A percentile compares a stretch with the other conserved stretches of the same genome.
Conservation (phyloP, 2,329 filamentous ascomycete species). For the Phaeosphaeriaceae sp. region DNA sequence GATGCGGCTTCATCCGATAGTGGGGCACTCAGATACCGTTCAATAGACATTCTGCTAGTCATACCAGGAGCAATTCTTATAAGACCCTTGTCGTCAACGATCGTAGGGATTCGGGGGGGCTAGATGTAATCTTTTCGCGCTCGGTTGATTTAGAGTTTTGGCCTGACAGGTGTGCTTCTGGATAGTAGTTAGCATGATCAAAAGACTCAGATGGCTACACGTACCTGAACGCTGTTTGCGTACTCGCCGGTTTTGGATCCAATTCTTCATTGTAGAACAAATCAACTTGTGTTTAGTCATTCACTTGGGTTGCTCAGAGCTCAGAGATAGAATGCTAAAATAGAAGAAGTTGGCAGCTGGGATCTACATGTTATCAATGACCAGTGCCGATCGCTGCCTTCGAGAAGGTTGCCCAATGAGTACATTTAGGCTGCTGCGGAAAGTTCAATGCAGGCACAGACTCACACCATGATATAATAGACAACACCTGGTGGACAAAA, state of each 20-base stretch:
- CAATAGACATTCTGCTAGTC: conserved; percentile 31
- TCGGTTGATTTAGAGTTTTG: conserved; percentile 14
- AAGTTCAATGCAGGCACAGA: conserved; percentile 19
- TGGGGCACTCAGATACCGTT: conserved; percentile 33
- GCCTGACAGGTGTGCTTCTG: conserved; percentile 16
- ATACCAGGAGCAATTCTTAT: conserved; percentile 19
- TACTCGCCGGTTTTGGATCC: conserved; percentile 27
- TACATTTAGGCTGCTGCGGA: conserved; percentile 33
- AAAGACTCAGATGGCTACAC: background rate
- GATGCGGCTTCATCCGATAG: conserved; percentile 35
- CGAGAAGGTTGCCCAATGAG: conserved; percentile 7
- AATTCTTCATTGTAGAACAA: conserved; percentile 23
- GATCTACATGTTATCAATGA: background rate
- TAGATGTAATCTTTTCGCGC: background rate
- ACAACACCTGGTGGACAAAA: conserved; percentile 15
- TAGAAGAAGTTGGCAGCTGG: background rate
- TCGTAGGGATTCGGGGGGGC: background rate
- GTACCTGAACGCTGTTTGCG: conserved; percentile 28
- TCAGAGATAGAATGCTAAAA: background rate
- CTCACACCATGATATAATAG: conserved; percentile 10
- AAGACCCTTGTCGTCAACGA: conserved; percentile 7
- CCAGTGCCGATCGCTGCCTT: conserved; percentile 1
- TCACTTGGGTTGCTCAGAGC: background rate
- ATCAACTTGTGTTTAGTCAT: background rate
- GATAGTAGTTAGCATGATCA: conserved; percentile 2